These are phyloP conservation scores for Pseudogymnoascus sp. DNA, from an alignment of 2,329 filamentous ascomycete species.

Conservation along the genomic window DNA sequence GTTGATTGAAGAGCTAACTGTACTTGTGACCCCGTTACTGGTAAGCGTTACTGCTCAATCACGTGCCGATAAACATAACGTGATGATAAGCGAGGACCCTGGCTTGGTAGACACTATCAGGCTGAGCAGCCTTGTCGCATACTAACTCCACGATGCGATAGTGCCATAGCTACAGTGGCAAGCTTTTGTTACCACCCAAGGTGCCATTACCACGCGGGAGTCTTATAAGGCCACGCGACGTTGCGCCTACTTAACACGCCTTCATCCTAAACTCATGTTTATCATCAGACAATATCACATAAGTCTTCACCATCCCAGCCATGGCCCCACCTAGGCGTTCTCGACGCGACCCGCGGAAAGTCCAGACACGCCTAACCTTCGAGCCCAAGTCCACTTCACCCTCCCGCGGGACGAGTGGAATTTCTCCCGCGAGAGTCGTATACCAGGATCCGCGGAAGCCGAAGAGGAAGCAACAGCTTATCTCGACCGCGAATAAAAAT, in stretches of 20 bases:
- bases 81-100: not conserved
- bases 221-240: not conserved
- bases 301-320: not conserved
- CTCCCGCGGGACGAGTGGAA: not conserved
- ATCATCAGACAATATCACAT: not conserved
- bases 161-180: not conserved
- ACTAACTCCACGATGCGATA: not conserved
- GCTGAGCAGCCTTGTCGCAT: not conserved
- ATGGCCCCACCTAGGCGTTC: not conserved
- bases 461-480: not conserved
- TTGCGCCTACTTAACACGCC: not conserved
- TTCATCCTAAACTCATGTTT: not conserved
- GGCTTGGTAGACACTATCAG: not conserved
- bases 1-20: not conserved
- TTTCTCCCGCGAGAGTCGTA: not conserved
- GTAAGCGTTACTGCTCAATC: not conserved
- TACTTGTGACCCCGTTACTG: too few species aligned
- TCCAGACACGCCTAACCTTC: not conserved
- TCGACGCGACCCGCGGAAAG: not conserved
- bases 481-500: not conserved
- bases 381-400: not conserved
- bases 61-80: not conserved
- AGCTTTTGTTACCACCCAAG: not conserved
- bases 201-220: not conserved
- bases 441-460: not conserved